Conservation (phyloP, 495 filamentous ascomycete genomes). For the Lepraria neglecta region DNA sequence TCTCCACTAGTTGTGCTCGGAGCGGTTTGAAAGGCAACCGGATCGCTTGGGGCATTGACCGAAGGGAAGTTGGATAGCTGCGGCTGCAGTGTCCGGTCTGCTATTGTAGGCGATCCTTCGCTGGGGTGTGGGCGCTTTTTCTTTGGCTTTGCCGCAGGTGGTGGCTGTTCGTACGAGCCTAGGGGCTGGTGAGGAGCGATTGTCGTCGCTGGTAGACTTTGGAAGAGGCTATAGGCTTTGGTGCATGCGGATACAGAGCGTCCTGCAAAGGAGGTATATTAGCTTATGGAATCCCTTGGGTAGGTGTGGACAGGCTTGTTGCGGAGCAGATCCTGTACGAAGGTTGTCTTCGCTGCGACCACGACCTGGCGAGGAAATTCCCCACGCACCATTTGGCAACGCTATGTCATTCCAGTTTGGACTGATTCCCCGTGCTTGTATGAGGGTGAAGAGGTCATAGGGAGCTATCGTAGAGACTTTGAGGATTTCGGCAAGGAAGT, state of each 20-base stretch:
- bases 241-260: conserved; percentile 41
- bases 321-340: background rate
- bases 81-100: conserved; percentile 28
- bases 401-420: conserved; percentile 54
- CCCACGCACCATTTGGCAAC: conserved; percentile 46
- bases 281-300: conserved; percentile 18
- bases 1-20: conserved; percentile 30
- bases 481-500: conserved; percentile 56
- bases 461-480: conserved; percentile 51
- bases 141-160: conserved; percentile 16
- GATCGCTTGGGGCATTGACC: conserved; percentile 27
- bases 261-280: conserved; percentile 27
- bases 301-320: background rate
- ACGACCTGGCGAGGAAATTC: conserved; percentile 1
- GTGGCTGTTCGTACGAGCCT: conserved; percentile 17
- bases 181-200: conserved; percentile 16
- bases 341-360: background rate
- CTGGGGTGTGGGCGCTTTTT: conserved; percentile 27
- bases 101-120: conserved; percentile 7
- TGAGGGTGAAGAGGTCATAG: conserved; percentile 43
- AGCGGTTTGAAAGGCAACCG: conserved; percentile 27
- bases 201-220: conserved; percentile 11
- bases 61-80: conserved; percentile 27
- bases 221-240: conserved; percentile 30
- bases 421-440: conserved; percentile 43